Evolutionary conservation across 768 basidiomycete genomes (phyloP).

Genomic region (Boletus rex-veris): DNA sequence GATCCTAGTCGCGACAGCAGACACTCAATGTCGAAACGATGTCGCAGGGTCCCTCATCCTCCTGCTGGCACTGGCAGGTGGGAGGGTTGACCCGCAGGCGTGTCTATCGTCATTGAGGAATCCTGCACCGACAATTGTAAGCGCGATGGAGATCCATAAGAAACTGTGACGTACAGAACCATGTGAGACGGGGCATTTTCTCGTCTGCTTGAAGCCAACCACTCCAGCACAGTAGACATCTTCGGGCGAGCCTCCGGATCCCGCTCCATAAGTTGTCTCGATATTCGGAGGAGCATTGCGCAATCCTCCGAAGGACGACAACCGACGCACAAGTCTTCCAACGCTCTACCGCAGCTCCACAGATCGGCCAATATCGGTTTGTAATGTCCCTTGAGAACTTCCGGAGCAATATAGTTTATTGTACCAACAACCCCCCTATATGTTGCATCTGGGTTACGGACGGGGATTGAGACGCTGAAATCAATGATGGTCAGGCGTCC

Average conservation of each 20-base stretch:
- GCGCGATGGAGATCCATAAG: too few relatives aligned
- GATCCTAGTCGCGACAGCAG: too few relatives aligned
- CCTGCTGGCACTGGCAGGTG: too few relatives aligned
- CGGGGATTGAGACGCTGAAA: background rate
- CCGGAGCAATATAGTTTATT: background rate
- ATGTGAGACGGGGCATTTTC: too few relatives aligned
- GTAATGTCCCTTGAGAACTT: background rate
- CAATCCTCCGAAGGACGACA: background rate
- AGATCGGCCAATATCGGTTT: background rate
- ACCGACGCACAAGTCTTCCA: background rate
- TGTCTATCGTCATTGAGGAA: too few relatives aligned
- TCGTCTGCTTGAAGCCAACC: background rate
- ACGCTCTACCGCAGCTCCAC: constrained; percentile 1
- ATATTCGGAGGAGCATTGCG: background rate
- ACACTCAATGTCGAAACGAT: too few relatives aligned
- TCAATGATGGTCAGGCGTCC: background rate
- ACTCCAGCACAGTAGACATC: background rate
- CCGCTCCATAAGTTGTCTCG: background rate
- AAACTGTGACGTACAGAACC: too few relatives aligned
- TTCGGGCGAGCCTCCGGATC: background rate
- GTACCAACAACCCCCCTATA: background rate
- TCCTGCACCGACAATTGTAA: too few relatives aligned
- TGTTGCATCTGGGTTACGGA: background rate
- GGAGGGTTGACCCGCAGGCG: too few relatives aligned
- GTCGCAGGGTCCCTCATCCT: too few relatives aligned